Evolutionary conservation across 2,329 filamentous ascomycete genomes (phyloP).

Genomic region (Cephalotrichum gorgonifer): DNA sequence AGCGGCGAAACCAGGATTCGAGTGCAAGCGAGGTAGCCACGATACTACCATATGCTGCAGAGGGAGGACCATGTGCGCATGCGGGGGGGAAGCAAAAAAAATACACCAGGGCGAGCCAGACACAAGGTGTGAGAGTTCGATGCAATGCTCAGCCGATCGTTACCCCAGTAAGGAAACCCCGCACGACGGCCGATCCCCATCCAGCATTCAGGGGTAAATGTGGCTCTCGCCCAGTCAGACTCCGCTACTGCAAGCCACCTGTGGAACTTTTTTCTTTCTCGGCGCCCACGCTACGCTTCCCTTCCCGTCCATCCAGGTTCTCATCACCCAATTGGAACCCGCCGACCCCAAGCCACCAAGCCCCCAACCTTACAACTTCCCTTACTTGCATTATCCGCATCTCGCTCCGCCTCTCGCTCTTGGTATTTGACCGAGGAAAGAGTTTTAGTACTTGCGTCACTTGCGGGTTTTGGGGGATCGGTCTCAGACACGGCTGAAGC

Average conservation of each 20-base stretch:
- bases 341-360: too few species aligned
- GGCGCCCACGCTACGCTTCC: background rate
- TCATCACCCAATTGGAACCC: background rate
- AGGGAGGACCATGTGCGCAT: background rate
- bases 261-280: background rate
- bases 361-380: too few species aligned
- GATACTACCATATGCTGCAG: background rate
- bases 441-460: too few species aligned
- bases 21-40: background rate
- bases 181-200: background rate
- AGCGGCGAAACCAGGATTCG: background rate
- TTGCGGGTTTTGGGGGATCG: too few species aligned
- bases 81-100: slow-evolving; percentile 3
- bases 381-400: too few species aligned
- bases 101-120: background rate
- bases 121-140: too few species aligned
- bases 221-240: slow-evolving; percentile 1
- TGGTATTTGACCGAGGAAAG: too few species aligned
- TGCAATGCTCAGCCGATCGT: slow-evolving; percentile 3
- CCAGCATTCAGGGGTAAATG: background rate
- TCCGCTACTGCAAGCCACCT: background rate
- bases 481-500: too few species aligned
- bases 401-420: too few species aligned
- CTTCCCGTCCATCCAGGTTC: background rate
- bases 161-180: background rate